Percentiles rank a stretch among this genome's conserved stretches.
Conservation (phyloP, 1,284 basidiomycete species). For the Cryptococcus hybrid region DNA sequence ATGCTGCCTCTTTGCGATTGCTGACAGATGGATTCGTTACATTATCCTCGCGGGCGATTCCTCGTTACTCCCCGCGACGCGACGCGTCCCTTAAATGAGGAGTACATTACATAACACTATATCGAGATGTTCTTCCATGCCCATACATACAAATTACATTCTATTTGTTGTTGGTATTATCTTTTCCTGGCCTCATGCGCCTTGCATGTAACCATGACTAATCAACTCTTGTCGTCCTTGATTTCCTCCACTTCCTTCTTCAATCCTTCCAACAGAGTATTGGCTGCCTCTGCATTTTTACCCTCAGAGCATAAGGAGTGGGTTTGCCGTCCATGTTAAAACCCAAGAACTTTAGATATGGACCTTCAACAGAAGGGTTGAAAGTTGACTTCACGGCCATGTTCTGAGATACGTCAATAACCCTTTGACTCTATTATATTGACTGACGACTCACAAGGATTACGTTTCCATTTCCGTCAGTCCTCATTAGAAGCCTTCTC, state of each 20-base stretch:
- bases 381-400: conserved; percentile 30
- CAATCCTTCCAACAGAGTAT: conserved; percentile 59
- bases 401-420: conserved; percentile 28
- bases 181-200: too few relatives aligned
- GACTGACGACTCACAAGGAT: conserved; percentile 33
- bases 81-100: too few relatives aligned
- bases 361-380: conserved; percentile 25
- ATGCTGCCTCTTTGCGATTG: too few relatives aligned
- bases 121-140: not conserved
- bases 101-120: too few relatives aligned
- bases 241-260: conserved; percentile 60
- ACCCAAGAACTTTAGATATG: conserved; percentile 34
- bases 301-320: conserved; percentile 62
- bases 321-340: conserved; percentile 51
- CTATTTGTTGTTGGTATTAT: too few relatives aligned
- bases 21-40: too few relatives aligned
- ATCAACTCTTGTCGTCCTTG: conserved; percentile 6
- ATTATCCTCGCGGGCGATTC: too few relatives aligned
- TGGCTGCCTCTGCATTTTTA: conserved; percentile 64
- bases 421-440: not conserved
- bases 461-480: conserved; percentile 41
- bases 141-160: not conserved
- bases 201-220: too few relatives aligned
- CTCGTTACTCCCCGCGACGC: too few relatives aligned
- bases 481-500: conserved; percentile 43